phyloP scores from a whole-genome alignment of 306 rosid genomes.

The Datisca glomerata region DNA sequence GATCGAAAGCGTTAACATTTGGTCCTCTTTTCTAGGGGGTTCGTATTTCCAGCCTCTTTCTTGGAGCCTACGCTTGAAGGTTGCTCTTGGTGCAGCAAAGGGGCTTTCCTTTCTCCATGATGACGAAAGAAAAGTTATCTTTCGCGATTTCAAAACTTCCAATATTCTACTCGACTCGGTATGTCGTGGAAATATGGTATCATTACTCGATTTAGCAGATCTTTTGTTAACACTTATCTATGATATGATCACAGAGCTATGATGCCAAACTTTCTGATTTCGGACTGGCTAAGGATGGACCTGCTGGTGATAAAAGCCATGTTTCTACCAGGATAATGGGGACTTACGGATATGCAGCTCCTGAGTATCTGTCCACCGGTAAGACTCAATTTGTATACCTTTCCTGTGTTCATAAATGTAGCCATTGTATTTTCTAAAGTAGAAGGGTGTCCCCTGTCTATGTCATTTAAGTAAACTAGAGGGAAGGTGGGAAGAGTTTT shows the following conservation, averaged over 20 bases:
- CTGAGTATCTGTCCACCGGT: constrained; percentile 58
- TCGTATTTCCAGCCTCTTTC: constrained; percentile 63
- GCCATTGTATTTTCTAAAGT: too few species aligned
- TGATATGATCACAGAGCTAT: constrained; percentile 27
- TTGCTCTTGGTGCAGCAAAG: constrained; percentile 63
- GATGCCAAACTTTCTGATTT: constrained; percentile 58
- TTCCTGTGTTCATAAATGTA: too few species aligned
- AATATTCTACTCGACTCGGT: constrained; percentile 54
- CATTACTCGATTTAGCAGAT: too few species aligned
- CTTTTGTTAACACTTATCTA: too few species aligned
- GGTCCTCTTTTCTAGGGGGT: constrained; percentile 37
- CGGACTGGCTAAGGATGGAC: constrained; percentile 60
- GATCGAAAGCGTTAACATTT: too few species aligned
- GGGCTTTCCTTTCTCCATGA: constrained; percentile 65
- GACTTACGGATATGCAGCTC: constrained; percentile 58
- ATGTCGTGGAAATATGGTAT: constrained; percentile 12
- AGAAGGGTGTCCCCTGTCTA: too few species aligned
- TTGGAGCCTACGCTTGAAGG: constrained; percentile 57
- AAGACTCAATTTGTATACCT: constrained; percentile 13
- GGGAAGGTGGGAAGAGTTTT: too few species aligned
- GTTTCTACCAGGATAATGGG: constrained; percentile 49
- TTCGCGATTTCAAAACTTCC: constrained; percentile 57
- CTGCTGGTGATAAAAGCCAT: constrained; percentile 44
- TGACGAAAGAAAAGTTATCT: constrained; percentile 41
- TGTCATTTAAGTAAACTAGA: too few species aligned